Conservation (phyloP, 2,329 filamentous ascomycete species). For the Exophiala bonariae region DNA sequence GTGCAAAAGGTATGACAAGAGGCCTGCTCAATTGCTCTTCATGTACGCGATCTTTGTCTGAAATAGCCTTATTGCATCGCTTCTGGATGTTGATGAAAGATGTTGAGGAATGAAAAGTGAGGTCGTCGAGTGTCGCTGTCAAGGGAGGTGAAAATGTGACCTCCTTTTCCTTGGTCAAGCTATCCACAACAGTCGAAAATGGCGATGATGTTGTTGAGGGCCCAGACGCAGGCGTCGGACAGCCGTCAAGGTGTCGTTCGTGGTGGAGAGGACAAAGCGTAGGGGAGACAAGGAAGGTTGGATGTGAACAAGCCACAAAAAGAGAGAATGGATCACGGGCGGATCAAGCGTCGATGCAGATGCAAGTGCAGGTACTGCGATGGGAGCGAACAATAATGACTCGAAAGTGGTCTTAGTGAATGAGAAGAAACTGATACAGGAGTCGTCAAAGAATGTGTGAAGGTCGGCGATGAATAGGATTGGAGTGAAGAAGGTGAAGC, state of each 20-base stretch:
- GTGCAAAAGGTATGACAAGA: constrained; percentile 17
- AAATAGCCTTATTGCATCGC: constrained; percentile 21
- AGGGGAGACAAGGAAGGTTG: neutral
- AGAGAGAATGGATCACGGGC: neutral
- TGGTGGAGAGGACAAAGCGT: neutral
- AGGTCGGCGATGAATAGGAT: constrained; percentile 7
- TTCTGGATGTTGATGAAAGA: constrained; percentile 2
- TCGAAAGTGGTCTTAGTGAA: constrained; percentile 7
- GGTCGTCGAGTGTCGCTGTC: neutral
- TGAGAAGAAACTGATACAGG: constrained; percentile 19
- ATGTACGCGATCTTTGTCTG: constrained; percentile 8
- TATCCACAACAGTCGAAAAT: too few relatives aligned
- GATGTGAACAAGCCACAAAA: neutral
- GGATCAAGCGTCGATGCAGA: constrained; percentile 18
- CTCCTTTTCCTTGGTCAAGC: neutral
- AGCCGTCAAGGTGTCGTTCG: constrained; percentile 5
- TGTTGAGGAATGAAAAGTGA: neutral
- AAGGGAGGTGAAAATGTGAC: too few relatives aligned
- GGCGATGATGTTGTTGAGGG: neutral
- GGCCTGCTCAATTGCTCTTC: constrained; percentile 26
- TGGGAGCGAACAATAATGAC: constrained; percentile 14
- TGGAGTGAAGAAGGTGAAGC: constrained; percentile 1
- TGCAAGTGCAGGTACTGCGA: too few relatives aligned
- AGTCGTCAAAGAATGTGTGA: constrained; percentile 13
- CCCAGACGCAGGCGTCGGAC: neutral